Percentiles rank a stretch among this genome's conserved stretches.
These are phyloP conservation scores for Celoporthe dispersa DNA, from an alignment of 2,329 filamentous ascomycete species.

Conservation along the genomic window DNA sequence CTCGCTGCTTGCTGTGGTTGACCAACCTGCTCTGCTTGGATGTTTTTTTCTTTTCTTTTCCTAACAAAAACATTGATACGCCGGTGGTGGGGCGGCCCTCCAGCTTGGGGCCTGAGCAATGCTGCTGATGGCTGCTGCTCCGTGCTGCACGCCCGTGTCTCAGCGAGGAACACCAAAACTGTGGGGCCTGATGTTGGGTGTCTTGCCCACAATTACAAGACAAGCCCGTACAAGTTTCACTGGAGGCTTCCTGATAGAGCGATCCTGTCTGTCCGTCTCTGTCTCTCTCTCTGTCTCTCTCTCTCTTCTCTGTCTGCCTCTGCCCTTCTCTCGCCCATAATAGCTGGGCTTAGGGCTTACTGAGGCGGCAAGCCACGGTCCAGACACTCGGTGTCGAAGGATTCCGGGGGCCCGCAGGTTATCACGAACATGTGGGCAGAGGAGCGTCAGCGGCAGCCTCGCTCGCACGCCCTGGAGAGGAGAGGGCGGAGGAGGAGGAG, in stretches of 20 bases:
- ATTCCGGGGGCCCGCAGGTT: background rate
- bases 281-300: too few relatives aligned
- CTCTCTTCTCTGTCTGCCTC: background rate
- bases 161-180: background rate
- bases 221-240: background rate
- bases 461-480: background rate
- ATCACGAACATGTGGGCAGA: background rate
- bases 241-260: background rate
- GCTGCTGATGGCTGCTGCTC: background rate
- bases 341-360: conserved; percentile 5
- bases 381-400: conserved; percentile 4
- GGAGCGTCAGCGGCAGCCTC: background rate
- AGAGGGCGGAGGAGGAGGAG: background rate
- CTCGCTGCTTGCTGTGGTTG: background rate
- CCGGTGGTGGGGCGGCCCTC: too few relatives aligned
- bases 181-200: background rate
- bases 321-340: background rate
- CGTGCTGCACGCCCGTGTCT: background rate
- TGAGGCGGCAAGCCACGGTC: conserved; percentile 1
- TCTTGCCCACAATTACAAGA: background rate
- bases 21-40: background rate
- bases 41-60: background rate
- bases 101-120: background rate
- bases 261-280: background rate
- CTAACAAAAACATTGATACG: background rate